phyloP scores from a whole-genome alignment of 2,329 filamentous ascomycete genomes.

The Cylindrodendrum hubeiense region DNA sequence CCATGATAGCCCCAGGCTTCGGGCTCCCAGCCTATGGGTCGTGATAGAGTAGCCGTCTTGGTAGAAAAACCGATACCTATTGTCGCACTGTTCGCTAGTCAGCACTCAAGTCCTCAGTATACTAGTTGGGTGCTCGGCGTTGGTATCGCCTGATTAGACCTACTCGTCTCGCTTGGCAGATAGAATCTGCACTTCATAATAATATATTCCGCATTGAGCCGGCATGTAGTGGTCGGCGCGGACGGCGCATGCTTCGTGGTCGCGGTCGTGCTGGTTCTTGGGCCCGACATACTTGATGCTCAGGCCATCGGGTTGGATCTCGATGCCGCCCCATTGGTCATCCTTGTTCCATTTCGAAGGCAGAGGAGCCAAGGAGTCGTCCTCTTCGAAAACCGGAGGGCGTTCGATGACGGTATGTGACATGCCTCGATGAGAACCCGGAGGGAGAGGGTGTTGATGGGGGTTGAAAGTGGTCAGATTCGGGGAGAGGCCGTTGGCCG shows the following conservation, averaged over 20 bases:
- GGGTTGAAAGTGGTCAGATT: conserved; percentile 61
- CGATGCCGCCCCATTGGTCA: conserved; percentile 80
- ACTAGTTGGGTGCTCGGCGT: background rate
- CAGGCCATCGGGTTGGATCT: conserved; percentile 79
- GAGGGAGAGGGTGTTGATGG: conserved; percentile 49
- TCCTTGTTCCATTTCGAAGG: conserved; percentile 86
- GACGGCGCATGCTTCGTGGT: conserved; percentile 84
- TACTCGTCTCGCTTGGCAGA: conserved; percentile 68
- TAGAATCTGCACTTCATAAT: conserved; percentile 79
- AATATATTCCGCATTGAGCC: conserved; percentile 91
- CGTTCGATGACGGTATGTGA: conserved; percentile 89
- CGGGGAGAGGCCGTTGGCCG: conserved; percentile 41
- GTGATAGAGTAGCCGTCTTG: conserved; percentile 64
- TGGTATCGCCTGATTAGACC: conserved; percentile 44
- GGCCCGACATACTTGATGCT: conserved; percentile 73
- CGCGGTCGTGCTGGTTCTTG: conserved; percentile 63
- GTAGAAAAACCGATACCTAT: conserved; percentile 74
- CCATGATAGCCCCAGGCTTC: conserved; percentile 79
- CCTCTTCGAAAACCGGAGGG: conserved; percentile 70
- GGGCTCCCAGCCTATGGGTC: conserved; percentile 75
- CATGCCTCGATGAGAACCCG: conserved; percentile 78
- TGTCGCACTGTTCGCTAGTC: conserved; percentile 59
- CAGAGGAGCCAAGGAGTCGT: conserved; percentile 72
- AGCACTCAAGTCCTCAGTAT: background rate
- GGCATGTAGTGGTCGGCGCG: conserved; percentile 90